Base-by-base conservation (phyloP, 805 yeast genomes). In the Wickerhamomyces tratensis region DNA sequence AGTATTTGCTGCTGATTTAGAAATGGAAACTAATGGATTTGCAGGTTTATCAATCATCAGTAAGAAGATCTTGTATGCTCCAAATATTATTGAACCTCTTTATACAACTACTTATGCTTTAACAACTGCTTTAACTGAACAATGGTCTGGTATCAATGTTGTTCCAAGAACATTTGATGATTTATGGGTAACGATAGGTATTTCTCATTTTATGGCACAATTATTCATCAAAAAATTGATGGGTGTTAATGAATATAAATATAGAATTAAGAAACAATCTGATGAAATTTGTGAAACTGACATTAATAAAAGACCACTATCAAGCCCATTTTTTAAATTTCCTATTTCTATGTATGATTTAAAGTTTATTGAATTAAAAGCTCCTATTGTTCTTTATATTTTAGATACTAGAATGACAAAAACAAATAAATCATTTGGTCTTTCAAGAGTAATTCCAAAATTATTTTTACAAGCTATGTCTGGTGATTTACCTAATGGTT, bases 391-490 rank as follows among this genome's bases (percentile, higher is more conserved):
- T 1, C 58, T 93, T 39, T 83, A 77, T 53, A 88, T 91, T 35
- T 65, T 93, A 29, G 97, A 93, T 57, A 74, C 86, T 39, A 71
- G 98, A 48, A 87, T 93, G 95, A 89, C 96, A 1, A 93, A 93
- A 57, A 87, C 97, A 1, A 98, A 94, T 57, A 82, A 89, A 48
- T 84, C 96, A 0, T 84, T 93, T 59, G 98, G 98, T 2, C 67
- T 93, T 46, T 78, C 89, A 4, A 76, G 98, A 48, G 97, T 87
- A 0, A 73, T 93, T 26, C 96, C 98, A 0, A 93, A 91, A 52
- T 68, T 93, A 26, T 86, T 91, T 48, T 63, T 93, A 33, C 97
- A 93, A 59, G 95, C 95, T 0, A 87, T 93, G 95, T 86, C 95
- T 7, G 95, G 95, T 14, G 98, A 93, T 53, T 65, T 93, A 40